Conservation (phyloP, 768 basidiomycete species). For the Leccinum barrowsii region DNA sequence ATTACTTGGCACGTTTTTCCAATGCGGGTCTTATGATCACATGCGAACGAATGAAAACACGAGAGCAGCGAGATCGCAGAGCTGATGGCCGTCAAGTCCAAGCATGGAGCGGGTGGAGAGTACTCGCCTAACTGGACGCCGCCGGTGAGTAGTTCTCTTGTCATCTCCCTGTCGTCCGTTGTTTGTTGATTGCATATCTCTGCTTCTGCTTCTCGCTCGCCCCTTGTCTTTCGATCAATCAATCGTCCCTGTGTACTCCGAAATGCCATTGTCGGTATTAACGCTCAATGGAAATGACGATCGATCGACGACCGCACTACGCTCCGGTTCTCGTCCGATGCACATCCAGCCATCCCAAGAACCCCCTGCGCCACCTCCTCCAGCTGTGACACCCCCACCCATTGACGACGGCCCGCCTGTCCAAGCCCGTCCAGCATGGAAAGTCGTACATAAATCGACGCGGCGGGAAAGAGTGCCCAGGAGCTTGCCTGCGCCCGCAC, state of each 20-base stretch:
- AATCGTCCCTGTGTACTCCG: neutral
- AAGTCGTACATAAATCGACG: slow-evolving; percentile 63
- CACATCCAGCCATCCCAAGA: slow-evolving; percentile 28
- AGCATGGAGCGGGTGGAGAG: slow-evolving; percentile 77
- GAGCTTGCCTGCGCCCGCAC: slow-evolving; percentile 35
- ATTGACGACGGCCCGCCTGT: slow-evolving; percentile 43
- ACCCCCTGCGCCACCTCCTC: slow-evolving; percentile 35
- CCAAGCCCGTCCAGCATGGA: slow-evolving; percentile 70
- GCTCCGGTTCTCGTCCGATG: neutral
- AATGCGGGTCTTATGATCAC: neutral
- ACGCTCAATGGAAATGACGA: neutral
- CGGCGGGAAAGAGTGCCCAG: slow-evolving; percentile 48
- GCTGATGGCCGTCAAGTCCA: slow-evolving; percentile 78
- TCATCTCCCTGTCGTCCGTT: neutral
- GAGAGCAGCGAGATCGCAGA: slow-evolving; percentile 74
- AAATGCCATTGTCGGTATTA: neutral
- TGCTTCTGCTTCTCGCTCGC: neutral
- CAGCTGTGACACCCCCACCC: slow-evolving; percentile 42
- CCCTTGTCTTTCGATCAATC: neutral
- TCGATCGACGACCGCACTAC: neutral
- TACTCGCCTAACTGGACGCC: slow-evolving; percentile 74
- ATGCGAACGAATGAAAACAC: neutral
- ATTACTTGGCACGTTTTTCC: neutral
- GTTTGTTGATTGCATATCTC: neutral
- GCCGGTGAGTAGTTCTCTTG: slow-evolving; percentile 37